A percentile compares a stretch with the other conserved stretches of the same genome.
Evolutionary conservation across 306 rosid genomes (phyloP).

Genomic region (Benincasa hispida): DNA sequence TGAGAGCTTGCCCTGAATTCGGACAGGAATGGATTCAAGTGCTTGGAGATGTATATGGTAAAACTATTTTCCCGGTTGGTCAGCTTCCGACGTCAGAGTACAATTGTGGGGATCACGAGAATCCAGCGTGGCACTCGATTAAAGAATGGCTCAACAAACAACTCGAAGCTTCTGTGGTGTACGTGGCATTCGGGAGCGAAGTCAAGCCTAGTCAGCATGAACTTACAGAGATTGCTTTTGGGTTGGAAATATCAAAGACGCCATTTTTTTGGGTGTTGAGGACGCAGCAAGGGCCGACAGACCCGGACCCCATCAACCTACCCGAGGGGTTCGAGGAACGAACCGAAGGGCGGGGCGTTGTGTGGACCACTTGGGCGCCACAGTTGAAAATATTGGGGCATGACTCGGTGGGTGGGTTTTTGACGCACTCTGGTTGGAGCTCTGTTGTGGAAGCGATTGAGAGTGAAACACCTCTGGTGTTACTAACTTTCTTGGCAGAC

Average conservation of each 20-base stretch:
- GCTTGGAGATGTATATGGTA: neutral
- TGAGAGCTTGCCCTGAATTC: conserved; percentile 10
- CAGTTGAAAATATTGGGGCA: too few relatives aligned
- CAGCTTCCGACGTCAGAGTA: neutral
- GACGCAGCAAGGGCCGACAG: neutral
- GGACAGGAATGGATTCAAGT: conserved; percentile 5
- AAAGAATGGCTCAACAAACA: conserved; percentile 31
- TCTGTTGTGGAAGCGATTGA: too few relatives aligned
- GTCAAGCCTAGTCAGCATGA: conserved; percentile 27
- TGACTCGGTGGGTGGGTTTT: too few relatives aligned
- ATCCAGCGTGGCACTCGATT: neutral
- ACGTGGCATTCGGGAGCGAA: conserved; percentile 44
- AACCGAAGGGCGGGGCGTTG: conserved; percentile 8
- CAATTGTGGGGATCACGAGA: neutral
- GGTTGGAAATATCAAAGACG: conserved; percentile 16
- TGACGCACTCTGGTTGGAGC: neutral
- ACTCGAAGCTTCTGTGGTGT: conserved; percentile 16
- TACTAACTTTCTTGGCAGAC: too few relatives aligned
- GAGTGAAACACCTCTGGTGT: too few relatives aligned
- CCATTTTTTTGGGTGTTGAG: conserved; percentile 14
- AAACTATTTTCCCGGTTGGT: conserved; percentile 6
- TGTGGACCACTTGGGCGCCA: conserved; percentile 30
- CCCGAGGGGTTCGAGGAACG: conserved; percentile 5
- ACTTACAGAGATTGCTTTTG: conserved; percentile 16
- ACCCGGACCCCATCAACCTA: neutral